Evolutionary conservation across 495 filamentous ascomycete species (phyloP).

Genomic region (Neurospora sp.): DNA sequence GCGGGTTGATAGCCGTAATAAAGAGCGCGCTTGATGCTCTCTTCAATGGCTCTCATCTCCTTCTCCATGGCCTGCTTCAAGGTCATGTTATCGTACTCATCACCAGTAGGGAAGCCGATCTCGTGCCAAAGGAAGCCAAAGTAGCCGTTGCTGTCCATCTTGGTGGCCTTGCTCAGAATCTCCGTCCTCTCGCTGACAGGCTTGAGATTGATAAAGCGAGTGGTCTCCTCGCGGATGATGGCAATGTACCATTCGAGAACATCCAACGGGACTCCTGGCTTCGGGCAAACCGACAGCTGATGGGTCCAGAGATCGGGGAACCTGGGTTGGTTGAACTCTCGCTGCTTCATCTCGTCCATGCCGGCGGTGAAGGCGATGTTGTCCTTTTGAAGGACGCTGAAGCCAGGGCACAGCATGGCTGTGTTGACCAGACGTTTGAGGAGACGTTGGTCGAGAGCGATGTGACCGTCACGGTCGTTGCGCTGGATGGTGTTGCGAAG

Average conservation of each 20-base stretch:
- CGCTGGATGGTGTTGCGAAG: conserved; percentile 11
- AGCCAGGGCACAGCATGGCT: conserved; percentile 52
- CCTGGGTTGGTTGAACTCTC: conserved; percentile 26
- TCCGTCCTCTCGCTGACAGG: conserved; percentile 16
- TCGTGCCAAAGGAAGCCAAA: conserved; percentile 39
- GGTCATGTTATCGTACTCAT: conserved; percentile 21
- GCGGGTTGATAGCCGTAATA: background rate
- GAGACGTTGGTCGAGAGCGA: conserved; percentile 41
- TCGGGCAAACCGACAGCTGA: conserved; percentile 30
- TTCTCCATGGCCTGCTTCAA: conserved; percentile 20
- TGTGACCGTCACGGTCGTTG: conserved; percentile 29
- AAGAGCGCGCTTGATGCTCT: conserved; percentile 23
- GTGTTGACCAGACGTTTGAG: conserved; percentile 48
- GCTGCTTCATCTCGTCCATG: conserved; percentile 9
- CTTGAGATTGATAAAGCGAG: conserved; percentile 9
- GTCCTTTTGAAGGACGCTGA: conserved; percentile 52
- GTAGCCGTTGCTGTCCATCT: conserved; percentile 21
- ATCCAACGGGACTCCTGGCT: conserved; percentile 30
- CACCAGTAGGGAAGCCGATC: conserved; percentile 19
- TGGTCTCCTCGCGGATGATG: conserved; percentile 40
- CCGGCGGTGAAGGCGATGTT: conserved; percentile 28
- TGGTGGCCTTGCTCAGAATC: conserved; percentile 20
- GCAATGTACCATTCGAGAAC: conserved; percentile 44
- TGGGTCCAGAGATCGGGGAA: conserved; percentile 32
- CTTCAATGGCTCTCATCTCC: conserved; percentile 34